These are phyloP conservation scores for Biancaea sappan DNA, from an alignment of 306 rosid species.

Conservation along the genomic window DNA sequence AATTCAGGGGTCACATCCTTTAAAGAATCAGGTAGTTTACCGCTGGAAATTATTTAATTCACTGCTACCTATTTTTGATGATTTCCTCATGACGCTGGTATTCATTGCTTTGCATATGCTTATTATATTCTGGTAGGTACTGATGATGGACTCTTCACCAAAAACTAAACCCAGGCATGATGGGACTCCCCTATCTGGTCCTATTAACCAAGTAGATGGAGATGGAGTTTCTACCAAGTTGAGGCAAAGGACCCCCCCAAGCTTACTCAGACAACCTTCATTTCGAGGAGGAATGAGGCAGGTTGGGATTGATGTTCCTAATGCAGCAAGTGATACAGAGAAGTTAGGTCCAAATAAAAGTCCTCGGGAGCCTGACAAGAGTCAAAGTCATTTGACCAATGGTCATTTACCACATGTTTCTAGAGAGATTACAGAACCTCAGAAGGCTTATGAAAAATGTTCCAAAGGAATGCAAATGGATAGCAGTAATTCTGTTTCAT, in stretches of 20 bases:
- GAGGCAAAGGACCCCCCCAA: slow-evolving; percentile 87
- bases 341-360: slow-evolving; percentile 54
- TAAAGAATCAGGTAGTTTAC: slow-evolving; percentile 72
- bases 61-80: background rate
- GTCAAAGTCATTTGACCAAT: slow-evolving; percentile 46
- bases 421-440: slow-evolving; percentile 53
- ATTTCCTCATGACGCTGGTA: slow-evolving; percentile 10
- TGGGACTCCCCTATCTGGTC: slow-evolving; percentile 55
- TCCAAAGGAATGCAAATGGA: slow-evolving; percentile 76
- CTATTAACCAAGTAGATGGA: slow-evolving; percentile 63
- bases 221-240: slow-evolving; percentile 74
- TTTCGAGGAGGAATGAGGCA: slow-evolving; percentile 66
- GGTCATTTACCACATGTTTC: slow-evolving; percentile 47
- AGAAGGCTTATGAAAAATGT: slow-evolving; percentile 49
- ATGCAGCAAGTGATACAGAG: slow-evolving; percentile 41
- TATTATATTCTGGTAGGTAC: slow-evolving; percentile 51
- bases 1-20: slow-evolving; percentile 54
- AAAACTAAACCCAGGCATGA: slow-evolving; percentile 69
- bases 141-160: slow-evolving; percentile 59
- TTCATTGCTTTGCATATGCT: slow-evolving; percentile 5
- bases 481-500: slow-evolving; percentile 72
- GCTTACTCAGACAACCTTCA: slow-evolving; percentile 57
- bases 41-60: slow-evolving; percentile 15
- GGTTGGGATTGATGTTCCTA: slow-evolving; percentile 61
- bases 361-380: slow-evolving; percentile 51